These are phyloP conservation scores for Lactarius quietus DNA, from an alignment of 768 basidiomycete genomes.

Conservation along the genomic window DNA sequence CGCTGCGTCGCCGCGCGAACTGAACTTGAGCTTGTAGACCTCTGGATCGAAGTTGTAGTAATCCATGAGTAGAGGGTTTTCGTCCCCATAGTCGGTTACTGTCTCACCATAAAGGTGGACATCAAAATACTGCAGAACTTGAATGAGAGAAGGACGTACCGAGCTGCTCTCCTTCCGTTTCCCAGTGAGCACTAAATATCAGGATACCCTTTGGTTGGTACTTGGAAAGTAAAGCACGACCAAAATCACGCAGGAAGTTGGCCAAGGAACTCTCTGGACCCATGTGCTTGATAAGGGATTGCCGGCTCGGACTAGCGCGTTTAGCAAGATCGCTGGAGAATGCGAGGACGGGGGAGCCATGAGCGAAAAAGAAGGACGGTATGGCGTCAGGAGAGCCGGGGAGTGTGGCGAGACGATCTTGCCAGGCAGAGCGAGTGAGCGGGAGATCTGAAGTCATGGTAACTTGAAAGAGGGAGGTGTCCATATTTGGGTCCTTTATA, in stretches of 20 bases:
- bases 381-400: conserved; percentile 56
- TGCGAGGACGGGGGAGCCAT: conserved; percentile 57
- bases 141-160: conserved; percentile 38
- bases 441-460: conserved; percentile 36
- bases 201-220: conserved; percentile 75
- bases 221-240: conserved; percentile 57
- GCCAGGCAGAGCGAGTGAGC: conserved; percentile 45
- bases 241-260: conserved; percentile 61
- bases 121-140: neutral
- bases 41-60: too few relatives aligned
- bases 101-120: neutral
- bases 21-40: too few relatives aligned
- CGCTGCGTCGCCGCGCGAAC: too few relatives aligned
- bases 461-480: too few relatives aligned
- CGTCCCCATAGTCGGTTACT: too few relatives aligned
- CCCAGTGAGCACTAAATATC: conserved; percentile 84
- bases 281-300: conserved; percentile 24
- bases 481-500: too few relatives aligned
- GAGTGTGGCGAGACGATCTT: conserved; percentile 49
- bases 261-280: conserved; percentile 55
- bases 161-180: conserved; percentile 54
- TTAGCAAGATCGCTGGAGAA: conserved; percentile 31
- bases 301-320: neutral
- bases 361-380: conserved; percentile 74
- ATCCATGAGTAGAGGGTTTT: too few relatives aligned